phyloP scores from a whole-genome alignment of 2,329 filamentous ascomycete genomes.

The Fusarium sp. region DNA sequence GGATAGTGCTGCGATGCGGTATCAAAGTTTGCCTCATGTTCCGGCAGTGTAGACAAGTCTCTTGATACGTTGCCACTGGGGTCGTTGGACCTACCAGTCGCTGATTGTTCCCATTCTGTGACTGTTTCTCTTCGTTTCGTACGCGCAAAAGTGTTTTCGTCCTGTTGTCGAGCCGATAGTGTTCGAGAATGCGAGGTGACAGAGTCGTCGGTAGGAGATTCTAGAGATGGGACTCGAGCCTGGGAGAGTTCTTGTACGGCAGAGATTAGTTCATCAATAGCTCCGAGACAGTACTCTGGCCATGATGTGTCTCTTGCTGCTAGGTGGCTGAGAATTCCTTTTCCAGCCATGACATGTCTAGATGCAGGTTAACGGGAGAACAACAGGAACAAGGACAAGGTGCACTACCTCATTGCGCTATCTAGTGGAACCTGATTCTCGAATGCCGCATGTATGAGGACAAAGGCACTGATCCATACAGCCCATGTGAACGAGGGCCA shows the following conservation, averaged over 20 bases:
- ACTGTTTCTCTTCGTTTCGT: slow-evolving; percentile 11
- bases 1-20: not conserved
- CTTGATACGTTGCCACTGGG: not conserved
- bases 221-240: slow-evolving; percentile 7
- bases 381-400: accelerated
- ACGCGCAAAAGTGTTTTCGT: not conserved
- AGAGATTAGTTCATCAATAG: slow-evolving; percentile 46
- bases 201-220: slow-evolving; percentile 23
- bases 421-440: slow-evolving; percentile 53
- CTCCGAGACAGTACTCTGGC: slow-evolving; percentile 48
- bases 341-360: slow-evolving; percentile 45
- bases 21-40: not conserved
- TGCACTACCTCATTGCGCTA: slow-evolving; percentile 51
- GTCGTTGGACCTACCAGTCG: not conserved
- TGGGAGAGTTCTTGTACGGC: slow-evolving; percentile 42
- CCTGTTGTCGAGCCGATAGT: not conserved
- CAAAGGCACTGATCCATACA: slow-evolving; percentile 64
- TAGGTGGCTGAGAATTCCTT: slow-evolving; percentile 41
- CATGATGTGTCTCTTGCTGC: slow-evolving; percentile 46
- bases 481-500: slow-evolving; percentile 65
- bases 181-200: slow-evolving; percentile 9
- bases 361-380: not conserved
- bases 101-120: not conserved
- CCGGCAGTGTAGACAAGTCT: not conserved
- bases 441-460: slow-evolving; percentile 61